Conservation (phyloP, 23 red algal genomes). For the Pyropia yezoensis region DNA sequence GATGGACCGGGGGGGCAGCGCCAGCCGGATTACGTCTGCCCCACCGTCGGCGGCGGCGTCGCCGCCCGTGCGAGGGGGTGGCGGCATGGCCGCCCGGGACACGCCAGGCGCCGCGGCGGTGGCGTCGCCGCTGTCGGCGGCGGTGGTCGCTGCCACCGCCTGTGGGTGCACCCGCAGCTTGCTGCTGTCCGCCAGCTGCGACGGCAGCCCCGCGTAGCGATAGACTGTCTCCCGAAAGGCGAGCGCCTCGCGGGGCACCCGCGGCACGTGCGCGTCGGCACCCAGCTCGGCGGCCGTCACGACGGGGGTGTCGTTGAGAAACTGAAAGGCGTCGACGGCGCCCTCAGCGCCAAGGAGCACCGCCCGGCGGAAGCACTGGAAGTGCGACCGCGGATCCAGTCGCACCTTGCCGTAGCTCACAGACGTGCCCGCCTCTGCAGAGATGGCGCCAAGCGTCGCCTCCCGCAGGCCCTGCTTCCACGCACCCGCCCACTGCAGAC, state of each 20-base stretch:
- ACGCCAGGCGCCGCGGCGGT: too few relatives aligned
- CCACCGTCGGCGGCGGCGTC: not conserved
- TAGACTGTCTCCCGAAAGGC: conserved; percentile 38
- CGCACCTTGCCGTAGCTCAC: conserved; percentile 32
- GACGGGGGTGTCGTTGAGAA: conserved; percentile 47
- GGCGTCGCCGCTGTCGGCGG: not conserved
- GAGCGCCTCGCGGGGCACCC: conserved; percentile 40
- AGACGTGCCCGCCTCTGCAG: conserved; percentile 29
- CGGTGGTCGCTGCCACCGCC: too few relatives aligned
- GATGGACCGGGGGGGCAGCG: conserved; percentile 24
- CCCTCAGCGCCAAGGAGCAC: conserved; percentile 54
- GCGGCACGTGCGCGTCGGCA: conserved; percentile 39
- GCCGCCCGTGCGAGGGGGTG: too few relatives aligned
- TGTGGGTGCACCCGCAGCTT: too few relatives aligned
- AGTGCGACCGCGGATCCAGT: conserved; percentile 28
- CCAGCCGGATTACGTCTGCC: conserved; percentile 12
- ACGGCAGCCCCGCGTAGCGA: conserved; percentile 7
- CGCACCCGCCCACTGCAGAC: conserved; percentile 16
- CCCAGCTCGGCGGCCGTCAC: conserved; percentile 32
- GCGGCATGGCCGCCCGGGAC: too few relatives aligned
- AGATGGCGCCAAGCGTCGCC: conserved; percentile 19
- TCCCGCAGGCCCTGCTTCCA: conserved; percentile 57
- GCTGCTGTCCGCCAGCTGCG: too few relatives aligned
- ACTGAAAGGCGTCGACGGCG: conserved; percentile 49
- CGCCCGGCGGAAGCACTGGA: conserved; percentile 27